Percentiles rank a stretch among this genome's conserved stretches.
Evolutionary conservation across 2,329 filamentous ascomycete genomes (phyloP).

Genomic region (Metarhizium rileyi): DNA sequence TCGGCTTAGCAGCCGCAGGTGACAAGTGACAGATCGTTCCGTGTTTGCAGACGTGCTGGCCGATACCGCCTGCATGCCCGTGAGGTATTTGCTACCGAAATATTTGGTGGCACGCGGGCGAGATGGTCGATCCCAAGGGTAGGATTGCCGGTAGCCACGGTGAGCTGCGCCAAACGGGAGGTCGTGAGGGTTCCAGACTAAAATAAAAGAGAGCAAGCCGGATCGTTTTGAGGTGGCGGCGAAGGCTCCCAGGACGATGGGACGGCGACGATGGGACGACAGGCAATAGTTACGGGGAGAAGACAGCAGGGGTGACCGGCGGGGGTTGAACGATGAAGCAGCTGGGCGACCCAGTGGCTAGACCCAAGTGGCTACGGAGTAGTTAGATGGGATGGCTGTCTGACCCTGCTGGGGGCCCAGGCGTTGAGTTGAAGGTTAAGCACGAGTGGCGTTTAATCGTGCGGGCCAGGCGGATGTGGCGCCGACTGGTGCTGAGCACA

Average conservation of each 20-base stretch:
- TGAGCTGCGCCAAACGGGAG: background rate
- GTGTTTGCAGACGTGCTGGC: background rate
- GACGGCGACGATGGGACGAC: too few relatives aligned
- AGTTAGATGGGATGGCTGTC: too few relatives aligned
- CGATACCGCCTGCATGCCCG: background rate
- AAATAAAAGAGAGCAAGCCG: background rate
- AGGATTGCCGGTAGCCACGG: background rate
- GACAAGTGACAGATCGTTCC: constrained; percentile 5
- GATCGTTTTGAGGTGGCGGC: constrained; percentile 4
- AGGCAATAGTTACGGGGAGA: background rate
- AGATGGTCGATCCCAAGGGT: background rate
- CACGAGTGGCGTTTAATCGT: background rate
- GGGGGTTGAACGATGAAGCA: constrained; percentile 1
- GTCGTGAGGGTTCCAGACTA: background rate
- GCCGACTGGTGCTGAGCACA: constrained; percentile 4
- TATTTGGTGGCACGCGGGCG: background rate
- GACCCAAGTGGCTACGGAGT: too few relatives aligned
- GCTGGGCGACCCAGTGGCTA: background rate
- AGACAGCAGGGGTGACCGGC: constrained; percentile 3
- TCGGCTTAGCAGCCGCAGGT: constrained; percentile 7
- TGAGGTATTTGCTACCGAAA: background rate
- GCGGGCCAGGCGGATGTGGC: background rate
- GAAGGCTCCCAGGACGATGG: constrained; percentile 1
- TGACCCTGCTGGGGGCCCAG: constrained; percentile 1
- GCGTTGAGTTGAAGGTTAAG: background rate